These are phyloP conservation scores for Wickerhamia fluorescens DNA, from an alignment of 805 yeast genomes.

Conservation along the genomic window DNA sequence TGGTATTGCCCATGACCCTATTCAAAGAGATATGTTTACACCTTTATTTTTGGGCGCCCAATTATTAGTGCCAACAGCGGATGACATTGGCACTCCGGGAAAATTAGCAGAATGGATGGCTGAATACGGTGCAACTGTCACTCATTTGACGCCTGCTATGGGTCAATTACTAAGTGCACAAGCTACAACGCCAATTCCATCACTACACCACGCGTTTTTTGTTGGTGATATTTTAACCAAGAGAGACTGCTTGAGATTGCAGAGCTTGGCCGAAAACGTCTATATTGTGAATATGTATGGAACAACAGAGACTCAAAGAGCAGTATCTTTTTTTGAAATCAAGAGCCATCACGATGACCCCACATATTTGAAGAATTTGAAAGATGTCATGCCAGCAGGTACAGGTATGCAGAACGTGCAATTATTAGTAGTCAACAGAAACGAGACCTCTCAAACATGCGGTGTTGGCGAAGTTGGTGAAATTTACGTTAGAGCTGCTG, in stretches of 20 bases:
- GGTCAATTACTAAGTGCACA: slow-evolving; percentile 96
- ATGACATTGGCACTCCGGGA: slow-evolving; percentile 98
- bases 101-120: slow-evolving; percentile 97
- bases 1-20: slow-evolving; percentile 99
- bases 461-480: slow-evolving; percentile 99
- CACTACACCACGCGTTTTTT: slow-evolving; percentile 91
- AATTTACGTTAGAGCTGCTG: slow-evolving; percentile 96
- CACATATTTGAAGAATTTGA: slow-evolving; percentile 69
- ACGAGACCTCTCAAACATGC: slow-evolving; percentile 83
- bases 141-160: slow-evolving; percentile 99
- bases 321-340: slow-evolving; percentile 91
- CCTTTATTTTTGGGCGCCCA: slow-evolving; percentile 95
- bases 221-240: slow-evolving; percentile 97
- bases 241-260: slow-evolving; percentile 91
- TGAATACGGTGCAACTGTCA: slow-evolving; percentile 82
- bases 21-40: slow-evolving; percentile 98
- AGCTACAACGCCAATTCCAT: slow-evolving; percentile 80
- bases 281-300: slow-evolving; percentile 97
- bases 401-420: slow-evolving; percentile 96
- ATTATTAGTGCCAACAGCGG: slow-evolving; percentile 87
- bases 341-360: slow-evolving; percentile 65
- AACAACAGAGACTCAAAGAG: slow-evolving; percentile 97
- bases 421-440: slow-evolving; percentile 83
- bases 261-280: slow-evolving; percentile 84
- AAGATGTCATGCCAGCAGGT: slow-evolving; percentile 98